These are phyloP conservation scores for Apiotrichum gamsii DNA, from an alignment of 1,284 basidiomycete genomes.

Conservation along the genomic window DNA sequence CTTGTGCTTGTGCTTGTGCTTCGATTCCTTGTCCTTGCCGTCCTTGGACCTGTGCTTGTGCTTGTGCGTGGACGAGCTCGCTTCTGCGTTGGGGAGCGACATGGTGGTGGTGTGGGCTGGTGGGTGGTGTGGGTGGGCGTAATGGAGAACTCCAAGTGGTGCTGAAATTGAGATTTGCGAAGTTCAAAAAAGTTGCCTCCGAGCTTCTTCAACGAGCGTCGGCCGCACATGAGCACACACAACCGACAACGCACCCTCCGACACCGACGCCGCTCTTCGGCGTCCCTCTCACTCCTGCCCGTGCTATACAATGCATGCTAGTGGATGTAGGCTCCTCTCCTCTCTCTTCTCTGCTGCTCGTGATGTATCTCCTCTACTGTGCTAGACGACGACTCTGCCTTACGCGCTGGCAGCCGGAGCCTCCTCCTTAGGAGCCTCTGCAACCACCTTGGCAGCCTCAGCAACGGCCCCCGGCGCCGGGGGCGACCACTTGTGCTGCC, in stretches of 20 bases:
- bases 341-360: not conserved
- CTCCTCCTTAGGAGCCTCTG: not conserved
- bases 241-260: not conserved
- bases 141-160: not conserved
- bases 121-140: conserved; percentile 2
- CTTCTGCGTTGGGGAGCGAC: conserved; percentile 18
- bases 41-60: conserved; percentile 11
- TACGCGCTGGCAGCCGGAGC: no score
- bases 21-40: conserved; percentile 8
- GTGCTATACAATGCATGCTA: conserved; percentile 11
- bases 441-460: not conserved
- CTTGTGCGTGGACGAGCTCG: conserved; percentile 21
- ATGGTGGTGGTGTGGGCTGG: conserved; percentile 6
- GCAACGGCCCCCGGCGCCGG: conserved; percentile 1
- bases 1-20: conserved; percentile 20
- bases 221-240: not conserved
- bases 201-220: no score
- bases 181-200: conserved; percentile 23
- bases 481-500: conserved; percentile 38
- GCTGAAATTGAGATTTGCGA: not conserved
- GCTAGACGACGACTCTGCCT: no score
- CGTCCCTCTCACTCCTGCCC: not conserved
- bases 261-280: no score
- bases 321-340: conserved; percentile 1
- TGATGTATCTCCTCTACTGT: not conserved